Evolutionary conservation across 139 green algal species (phyloP).

Genomic region (Diplosphaera chodatii): DNA sequence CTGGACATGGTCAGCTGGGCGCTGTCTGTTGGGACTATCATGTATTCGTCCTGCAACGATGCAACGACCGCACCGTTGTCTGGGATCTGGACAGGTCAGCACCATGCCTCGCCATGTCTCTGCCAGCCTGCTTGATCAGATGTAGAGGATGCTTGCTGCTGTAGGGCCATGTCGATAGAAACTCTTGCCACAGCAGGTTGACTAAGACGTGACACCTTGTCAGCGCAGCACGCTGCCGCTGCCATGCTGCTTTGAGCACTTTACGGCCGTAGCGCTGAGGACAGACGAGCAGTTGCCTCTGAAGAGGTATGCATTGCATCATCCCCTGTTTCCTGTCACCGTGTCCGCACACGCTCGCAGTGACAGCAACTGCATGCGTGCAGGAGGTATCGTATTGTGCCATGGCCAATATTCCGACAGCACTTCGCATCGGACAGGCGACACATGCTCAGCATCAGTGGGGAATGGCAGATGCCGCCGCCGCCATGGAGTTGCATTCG

Average conservation of each 20-base stretch:
- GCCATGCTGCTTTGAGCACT: conserved; percentile 24
- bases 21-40: conserved; percentile 48
- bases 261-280: conserved; percentile 10
- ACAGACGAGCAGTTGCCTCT: neutral
- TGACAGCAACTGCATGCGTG: too few relatives aligned
- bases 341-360: too few relatives aligned
- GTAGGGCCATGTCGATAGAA: too few relatives aligned
- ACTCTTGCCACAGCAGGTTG: neutral
- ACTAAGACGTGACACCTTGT: neutral
- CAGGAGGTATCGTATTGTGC: conserved; percentile 34
- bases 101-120: neutral
- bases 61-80: conserved; percentile 2
- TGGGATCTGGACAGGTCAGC: conserved; percentile 30
- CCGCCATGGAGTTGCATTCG: conserved; percentile 29
- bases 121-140: too few relatives aligned
- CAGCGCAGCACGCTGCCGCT: conserved; percentile 28
- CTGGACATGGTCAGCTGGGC: neutral
- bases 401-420: conserved; percentile 11
- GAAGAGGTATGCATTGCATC: conserved; percentile 4
- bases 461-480: conserved; percentile 27
- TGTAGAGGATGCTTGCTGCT: too few relatives aligned
- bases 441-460: conserved; percentile 30
- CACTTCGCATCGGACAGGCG: conserved; percentile 40
- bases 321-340: neutral
- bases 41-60: conserved; percentile 16